Evolutionary conservation across 805 yeast genomes (phyloP), one percentile per base, ranked within the genome.

Genomic region (Zygoascus bituminiphila): DNA sequence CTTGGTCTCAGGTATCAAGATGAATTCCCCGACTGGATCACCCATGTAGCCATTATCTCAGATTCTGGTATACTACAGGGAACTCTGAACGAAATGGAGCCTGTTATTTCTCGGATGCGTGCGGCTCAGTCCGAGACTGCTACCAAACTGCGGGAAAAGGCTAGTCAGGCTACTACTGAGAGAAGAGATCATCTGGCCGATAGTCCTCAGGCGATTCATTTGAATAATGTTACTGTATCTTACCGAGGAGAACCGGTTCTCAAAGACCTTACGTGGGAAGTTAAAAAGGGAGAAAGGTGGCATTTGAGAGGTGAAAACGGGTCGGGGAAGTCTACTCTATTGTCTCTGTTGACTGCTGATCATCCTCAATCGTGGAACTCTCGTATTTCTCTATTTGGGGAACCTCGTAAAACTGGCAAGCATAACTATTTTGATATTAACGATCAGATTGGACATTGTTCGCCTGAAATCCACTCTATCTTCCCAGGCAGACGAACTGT

Each of bases 281-380:
- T 88, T 10, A 68, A 70, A 2, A 70, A 69, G 39, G 94, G 95
- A 3, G 84, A 87, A 33, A 82, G 78, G 58, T 88, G 97, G 95
- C 94, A 93, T 61, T 73, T 91, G 25, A 70, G 83, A 49, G 98
- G 98, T 2, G 77, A 79, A 50, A 91, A 93, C 56, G 98, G 98
- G 1, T 76, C 94, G 0, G 98, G 98, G 0, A 91, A 91, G 63
- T 85, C 96, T 1, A 93, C 98, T 0, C 66, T 91, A 21, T 65
- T 93, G 14, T 79, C 97, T 1, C 63, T 93, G 42, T 72, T 91
- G 24, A 88, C 96, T 0, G 88, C 95, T 3, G 98, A 91, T 58
- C 98, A 91, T 62, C 98, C 98, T 1, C 96, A 91, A 65, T 82
- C 96, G 1, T 91, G 98, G 98, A 82, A 79, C 55, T 74, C 78